Conservation (phyloP, 2,329 filamentous ascomycete species). For the Trichoderma aggressivum region DNA sequence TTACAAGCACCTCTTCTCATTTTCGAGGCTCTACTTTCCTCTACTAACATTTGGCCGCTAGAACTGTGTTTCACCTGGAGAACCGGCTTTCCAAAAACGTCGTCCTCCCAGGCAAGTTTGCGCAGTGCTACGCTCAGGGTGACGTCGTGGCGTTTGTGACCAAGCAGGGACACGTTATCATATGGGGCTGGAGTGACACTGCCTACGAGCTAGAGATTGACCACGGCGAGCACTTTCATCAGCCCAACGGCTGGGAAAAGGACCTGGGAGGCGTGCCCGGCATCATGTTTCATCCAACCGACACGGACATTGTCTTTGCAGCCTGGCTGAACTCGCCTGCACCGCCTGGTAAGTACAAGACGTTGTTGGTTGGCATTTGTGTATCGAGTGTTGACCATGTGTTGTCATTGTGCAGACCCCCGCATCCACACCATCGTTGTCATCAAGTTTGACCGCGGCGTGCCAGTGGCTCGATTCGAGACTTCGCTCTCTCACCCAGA, state of each 20-base stretch:
- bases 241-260: not conserved
- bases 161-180: constrained; percentile 22
- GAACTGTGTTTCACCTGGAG: constrained; percentile 25
- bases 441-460: constrained; percentile 14
- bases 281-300: constrained; percentile 24
- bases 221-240: not conserved
- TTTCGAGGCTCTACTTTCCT: not conserved
- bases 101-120: constrained; percentile 22
- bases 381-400: not conserved
- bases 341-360: constrained; percentile 8
- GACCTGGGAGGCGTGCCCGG: constrained; percentile 21
- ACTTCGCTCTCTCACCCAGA: constrained; percentile 6
- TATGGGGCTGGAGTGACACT: constrained; percentile 25
- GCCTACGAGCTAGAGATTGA: constrained; percentile 22
- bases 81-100: constrained; percentile 22
- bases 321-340: constrained; percentile 19
- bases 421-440: constrained; percentile 11
- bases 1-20: not conserved
- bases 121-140: constrained; percentile 22
- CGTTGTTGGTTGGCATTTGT: not conserved
- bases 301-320: constrained; percentile 21
- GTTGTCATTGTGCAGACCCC: not conserved
- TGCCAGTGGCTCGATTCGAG: constrained; percentile 11
- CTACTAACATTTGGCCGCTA: constrained; percentile 5
- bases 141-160: constrained; percentile 25